These are phyloP conservation scores for Xerocomellus amylosporus DNA, from an alignment of 768 basidiomycete species.

Conservation along the genomic window DNA sequence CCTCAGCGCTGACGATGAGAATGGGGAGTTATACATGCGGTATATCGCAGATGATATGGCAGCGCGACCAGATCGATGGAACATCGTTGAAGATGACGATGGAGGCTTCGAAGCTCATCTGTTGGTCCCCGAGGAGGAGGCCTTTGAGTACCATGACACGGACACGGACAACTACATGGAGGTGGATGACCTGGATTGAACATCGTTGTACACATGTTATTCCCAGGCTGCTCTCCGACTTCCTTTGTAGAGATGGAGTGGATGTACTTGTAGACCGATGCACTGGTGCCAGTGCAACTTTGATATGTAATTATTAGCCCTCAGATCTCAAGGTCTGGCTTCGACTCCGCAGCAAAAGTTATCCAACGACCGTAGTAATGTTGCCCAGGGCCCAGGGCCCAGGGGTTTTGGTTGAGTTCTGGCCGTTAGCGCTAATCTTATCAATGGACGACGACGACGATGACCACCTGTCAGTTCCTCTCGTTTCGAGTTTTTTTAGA, in stretches of 20 bases:
- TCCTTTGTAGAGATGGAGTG: not conserved
- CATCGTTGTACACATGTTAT: not conserved
- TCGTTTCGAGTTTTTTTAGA: no score
- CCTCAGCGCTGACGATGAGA: slow-evolving; percentile 41
- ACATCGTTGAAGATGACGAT: slow-evolving; percentile 31
- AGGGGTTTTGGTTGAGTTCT: no score
- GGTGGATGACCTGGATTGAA: slow-evolving; percentile 18
- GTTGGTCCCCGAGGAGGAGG: slow-evolving; percentile 36
- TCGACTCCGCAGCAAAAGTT: no score
- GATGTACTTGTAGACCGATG: slow-evolving; percentile 10
- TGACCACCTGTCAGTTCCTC: no score
- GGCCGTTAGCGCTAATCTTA: no score
- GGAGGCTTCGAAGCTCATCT: slow-evolving; percentile 44
- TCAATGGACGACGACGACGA: no score
- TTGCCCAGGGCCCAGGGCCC: no score
- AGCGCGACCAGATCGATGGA: slow-evolving; percentile 46
- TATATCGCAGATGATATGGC: slow-evolving; percentile 41
- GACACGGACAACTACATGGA: slow-evolving; percentile 43
- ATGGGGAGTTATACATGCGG: slow-evolving; percentile 41
- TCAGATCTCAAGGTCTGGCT: no score
- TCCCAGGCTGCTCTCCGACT: not conserved
- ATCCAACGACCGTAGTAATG: no score
- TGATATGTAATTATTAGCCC: not conserved
- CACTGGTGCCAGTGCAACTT: not conserved
- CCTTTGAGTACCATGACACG: slow-evolving; percentile 33